phyloP scores from a whole-genome alignment of 208 protist genomes.

The Borovskyia barvae region DNA sequence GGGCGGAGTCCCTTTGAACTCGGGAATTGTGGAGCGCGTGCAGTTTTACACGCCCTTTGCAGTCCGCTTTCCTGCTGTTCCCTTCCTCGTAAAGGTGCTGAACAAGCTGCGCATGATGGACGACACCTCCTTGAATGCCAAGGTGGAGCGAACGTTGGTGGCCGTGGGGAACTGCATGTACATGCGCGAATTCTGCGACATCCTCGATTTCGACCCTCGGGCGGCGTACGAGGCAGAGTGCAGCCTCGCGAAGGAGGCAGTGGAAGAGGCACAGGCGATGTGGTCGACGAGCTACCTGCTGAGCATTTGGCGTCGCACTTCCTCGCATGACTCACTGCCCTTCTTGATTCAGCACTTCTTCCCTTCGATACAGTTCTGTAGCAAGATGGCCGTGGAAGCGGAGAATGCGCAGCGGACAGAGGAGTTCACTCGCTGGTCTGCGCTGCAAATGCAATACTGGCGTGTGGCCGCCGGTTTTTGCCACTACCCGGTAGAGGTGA shows the following conservation, averaged over 20 bases:
- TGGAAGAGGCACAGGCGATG: conserved; percentile 20
- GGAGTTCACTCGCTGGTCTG: conserved; percentile 59
- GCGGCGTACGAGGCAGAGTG: conserved; percentile 55
- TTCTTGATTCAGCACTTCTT: conserved; percentile 81
- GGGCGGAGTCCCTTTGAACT: background rate
- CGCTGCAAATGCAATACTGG: conserved; percentile 77
- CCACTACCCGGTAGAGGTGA: conserved; percentile 72
- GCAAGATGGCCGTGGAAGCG: conserved; percentile 45
- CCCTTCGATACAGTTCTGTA: conserved; percentile 71
- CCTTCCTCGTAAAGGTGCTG: conserved; percentile 77
- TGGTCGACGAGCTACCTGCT: conserved; percentile 81
- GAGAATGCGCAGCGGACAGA: conserved; percentile 43
- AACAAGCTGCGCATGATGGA: conserved; percentile 85
- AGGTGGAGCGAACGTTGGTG: conserved; percentile 72
- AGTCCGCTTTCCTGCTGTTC: conserved; percentile 57
- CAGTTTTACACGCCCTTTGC: conserved; percentile 41
- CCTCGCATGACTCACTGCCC: conserved; percentile 79
- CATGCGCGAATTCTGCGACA: conserved; percentile 62
- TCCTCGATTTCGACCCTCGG: conserved; percentile 75
- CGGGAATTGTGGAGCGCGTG: conserved; percentile 1
- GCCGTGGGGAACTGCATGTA: conserved; percentile 73
- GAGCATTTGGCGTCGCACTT: conserved; percentile 70
- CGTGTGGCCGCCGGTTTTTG: conserved; percentile 78
- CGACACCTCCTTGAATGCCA: conserved; percentile 72
- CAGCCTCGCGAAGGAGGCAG: conserved; percentile 27